phyloP scores from a whole-genome alignment of 139 green algal genomes.

The Tetraselmis striata region DNA sequence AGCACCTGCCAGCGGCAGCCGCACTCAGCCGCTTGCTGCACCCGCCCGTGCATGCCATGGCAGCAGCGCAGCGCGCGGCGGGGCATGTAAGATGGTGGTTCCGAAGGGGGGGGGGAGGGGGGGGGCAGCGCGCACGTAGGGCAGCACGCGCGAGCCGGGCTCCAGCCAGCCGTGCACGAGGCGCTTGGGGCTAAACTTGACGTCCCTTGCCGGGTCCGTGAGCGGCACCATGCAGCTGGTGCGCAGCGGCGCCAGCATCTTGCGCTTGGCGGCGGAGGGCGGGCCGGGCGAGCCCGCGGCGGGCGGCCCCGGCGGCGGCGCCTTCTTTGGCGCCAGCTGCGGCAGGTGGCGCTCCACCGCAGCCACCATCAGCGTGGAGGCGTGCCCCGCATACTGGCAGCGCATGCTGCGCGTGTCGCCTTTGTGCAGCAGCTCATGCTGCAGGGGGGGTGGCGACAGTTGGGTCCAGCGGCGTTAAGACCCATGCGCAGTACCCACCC shows the following conservation, averaged over 20 bases:
- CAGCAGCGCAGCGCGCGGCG: no score
- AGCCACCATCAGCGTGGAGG: neutral
- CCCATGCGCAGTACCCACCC: no score
- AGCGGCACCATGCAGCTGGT: neutral
- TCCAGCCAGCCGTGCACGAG: slow-evolving; percentile 30
- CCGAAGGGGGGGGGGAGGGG: no score
- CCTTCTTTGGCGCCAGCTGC: neutral
- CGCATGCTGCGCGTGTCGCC: neutral
- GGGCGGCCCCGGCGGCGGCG: no score
- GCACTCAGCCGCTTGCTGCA: no score
- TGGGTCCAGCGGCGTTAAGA: no score
- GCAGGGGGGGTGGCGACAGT: no score
- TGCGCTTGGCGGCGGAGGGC: neutral
- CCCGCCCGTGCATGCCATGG: no score
- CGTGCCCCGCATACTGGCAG: neutral
- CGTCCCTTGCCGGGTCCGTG: no score
- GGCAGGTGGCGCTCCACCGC: neutral
- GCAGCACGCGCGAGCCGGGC: slow-evolving; percentile 26
- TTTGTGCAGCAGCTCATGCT: neutral
- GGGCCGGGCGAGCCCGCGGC: neutral
- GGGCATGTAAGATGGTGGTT: no score
- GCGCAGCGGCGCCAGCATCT: neutral
- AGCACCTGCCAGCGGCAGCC: slow-evolving; percentile 14
- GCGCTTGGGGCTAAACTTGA: neutral
- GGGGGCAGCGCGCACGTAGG: slow-evolving; percentile 5